Conservation (phyloP, 176 grass and related monocot species). For the Oropetium thomaeum region DNA sequence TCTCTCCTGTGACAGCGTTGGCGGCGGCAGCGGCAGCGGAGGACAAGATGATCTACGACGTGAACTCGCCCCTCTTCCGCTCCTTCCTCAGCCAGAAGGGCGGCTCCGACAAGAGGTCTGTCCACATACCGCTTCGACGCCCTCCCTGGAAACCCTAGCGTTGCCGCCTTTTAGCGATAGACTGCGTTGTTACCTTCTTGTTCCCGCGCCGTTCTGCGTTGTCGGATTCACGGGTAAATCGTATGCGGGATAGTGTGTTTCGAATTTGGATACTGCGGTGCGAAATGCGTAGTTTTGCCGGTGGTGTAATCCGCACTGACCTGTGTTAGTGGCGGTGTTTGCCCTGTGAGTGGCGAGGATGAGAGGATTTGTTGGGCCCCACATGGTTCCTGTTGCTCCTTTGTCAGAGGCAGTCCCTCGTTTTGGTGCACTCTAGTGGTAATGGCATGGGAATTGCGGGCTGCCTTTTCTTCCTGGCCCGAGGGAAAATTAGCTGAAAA, state of each 20-base stretch:
- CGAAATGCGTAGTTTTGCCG: neutral
- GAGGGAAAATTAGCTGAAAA: neutral
- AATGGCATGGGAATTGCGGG: neutral
- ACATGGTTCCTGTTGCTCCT: neutral
- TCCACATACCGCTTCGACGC: neutral
- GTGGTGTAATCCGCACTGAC: too few relatives aligned
- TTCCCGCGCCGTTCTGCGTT: neutral
- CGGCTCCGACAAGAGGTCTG: conserved; percentile 47
- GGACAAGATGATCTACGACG: conserved; percentile 70
- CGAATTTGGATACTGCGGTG: neutral
- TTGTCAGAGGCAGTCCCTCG: neutral
- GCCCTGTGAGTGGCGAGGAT: too few relatives aligned
- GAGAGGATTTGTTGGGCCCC: neutral
- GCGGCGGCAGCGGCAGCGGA: conserved; percentile 9
- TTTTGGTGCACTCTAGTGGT: neutral
- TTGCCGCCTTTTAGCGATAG: too few relatives aligned
- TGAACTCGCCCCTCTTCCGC: conserved; percentile 65
- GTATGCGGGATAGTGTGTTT: neutral
- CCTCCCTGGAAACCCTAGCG: neutral
- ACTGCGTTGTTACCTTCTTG: neutral
- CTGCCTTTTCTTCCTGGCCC: neutral
- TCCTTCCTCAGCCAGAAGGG: conserved; percentile 91
- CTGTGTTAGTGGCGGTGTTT: neutral
- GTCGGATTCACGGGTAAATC: neutral
- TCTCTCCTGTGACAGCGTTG: too few relatives aligned